Evolutionary conservation across 2,329 filamentous ascomycete genomes (phyloP), one percentile per base, ranked within the genome.

Genomic region (Colletotrichum chlorophyti): DNA sequence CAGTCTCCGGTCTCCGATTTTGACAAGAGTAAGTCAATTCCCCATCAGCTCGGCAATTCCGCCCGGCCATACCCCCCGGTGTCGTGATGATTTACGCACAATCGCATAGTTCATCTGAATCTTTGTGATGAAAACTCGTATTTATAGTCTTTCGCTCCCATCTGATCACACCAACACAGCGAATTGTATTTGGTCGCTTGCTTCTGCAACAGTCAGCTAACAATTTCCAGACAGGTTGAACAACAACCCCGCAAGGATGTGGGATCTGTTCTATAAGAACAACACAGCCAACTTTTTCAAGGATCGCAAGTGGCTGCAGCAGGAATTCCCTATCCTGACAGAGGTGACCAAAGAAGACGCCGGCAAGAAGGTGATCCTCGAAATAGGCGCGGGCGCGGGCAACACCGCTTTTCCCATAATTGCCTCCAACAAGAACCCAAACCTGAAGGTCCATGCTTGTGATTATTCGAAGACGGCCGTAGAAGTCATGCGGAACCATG

Each of bases 241-340:
- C 72, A 80, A 83, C 41, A 86, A 96, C 64, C 95, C 95, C 1
- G 93, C 91, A 62, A 96, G 93, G 74, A 98, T 93, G 91, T 99
- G 95, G 95, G 95, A 99, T 69, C 79, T 90, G 53, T 99, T 99
- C 77, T 99, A 99, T 81, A 93, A 95, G 76, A 97, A 98, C 78
- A 98, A 99, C 76, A 91, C 91, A 17, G 85, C 89, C 68, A 98
- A 98, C 70, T 99, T 99, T 77, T 99, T 99, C 86, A 99, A 99
- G 77, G 91, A 99, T 71, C 86, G 95, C 63, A 98, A 98, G 73
- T 99, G 95, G 95, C 79, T 99, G 27, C 89, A 90, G 64, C 94
- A 98, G 73, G 95, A 99, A 73, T 99, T 99, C 64, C 95, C 95
- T 0, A 79, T 98, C 4, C 79, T 99, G n/a, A 85, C 83, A 21